phyloP scores from a whole-genome alignment of 305 asterid genomes.

The Euphrasia arctica region DNA sequence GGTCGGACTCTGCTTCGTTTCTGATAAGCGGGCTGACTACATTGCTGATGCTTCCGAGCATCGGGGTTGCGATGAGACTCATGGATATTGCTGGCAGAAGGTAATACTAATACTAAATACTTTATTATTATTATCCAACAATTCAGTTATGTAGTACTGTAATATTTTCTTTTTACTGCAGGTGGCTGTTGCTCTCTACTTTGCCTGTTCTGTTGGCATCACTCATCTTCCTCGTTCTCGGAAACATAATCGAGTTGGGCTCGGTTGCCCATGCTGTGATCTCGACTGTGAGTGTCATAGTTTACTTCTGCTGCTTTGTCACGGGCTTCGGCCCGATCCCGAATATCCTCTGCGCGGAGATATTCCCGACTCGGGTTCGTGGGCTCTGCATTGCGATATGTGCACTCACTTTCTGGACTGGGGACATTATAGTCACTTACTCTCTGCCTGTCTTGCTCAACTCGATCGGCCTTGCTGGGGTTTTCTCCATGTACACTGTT shows the following conservation, averaged over 20 bases:
- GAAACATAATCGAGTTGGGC: constrained; percentile 57
- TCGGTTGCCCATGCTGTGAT: constrained; percentile 56
- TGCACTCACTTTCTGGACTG: constrained; percentile 82
- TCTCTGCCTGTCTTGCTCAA: constrained; percentile 80
- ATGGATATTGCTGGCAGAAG: constrained; percentile 98
- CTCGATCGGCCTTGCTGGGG: constrained; percentile 76
- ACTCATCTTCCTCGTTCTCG: constrained; percentile 63
- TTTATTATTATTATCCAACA: too few relatives aligned
- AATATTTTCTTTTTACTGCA: constrained; percentile 21
- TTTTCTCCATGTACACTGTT: constrained; percentile 80
- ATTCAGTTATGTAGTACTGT: too few relatives aligned
- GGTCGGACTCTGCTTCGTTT: constrained; percentile 81
- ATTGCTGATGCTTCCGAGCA: constrained; percentile 91
- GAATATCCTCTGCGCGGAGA: constrained; percentile 93
- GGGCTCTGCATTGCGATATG: constrained; percentile 96
- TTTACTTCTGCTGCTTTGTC: constrained; percentile 89
- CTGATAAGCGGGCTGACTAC: constrained; percentile 85
- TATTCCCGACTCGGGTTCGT: constrained; percentile 91
- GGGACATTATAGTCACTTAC: constrained; percentile 90
- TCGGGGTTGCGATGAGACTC: constrained; percentile 87
- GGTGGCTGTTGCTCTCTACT: constrained; percentile 84
- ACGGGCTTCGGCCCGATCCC: constrained; percentile 96
- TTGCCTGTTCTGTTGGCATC: constrained; percentile 65
- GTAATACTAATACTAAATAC: too few relatives aligned
- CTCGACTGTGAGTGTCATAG: constrained; percentile 74